Conservation (phyloP, 352 stramenopile genomes). For the Phytophthora cactorum region DNA sequence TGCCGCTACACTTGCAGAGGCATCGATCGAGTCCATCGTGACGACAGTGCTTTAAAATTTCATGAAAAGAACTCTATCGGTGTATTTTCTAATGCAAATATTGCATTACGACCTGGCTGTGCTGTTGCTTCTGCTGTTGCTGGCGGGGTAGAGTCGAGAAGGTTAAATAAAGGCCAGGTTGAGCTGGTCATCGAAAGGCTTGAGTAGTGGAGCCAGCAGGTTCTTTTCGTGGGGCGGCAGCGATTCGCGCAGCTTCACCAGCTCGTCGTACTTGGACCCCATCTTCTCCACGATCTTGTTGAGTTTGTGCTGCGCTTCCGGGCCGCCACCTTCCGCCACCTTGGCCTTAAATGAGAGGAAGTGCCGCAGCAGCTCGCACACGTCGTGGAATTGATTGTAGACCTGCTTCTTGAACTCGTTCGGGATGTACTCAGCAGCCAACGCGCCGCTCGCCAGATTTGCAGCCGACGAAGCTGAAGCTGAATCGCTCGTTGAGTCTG, state of each 20-base stretch:
- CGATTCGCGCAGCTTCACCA: conserved; percentile 82
- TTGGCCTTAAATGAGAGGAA: conserved; percentile 86
- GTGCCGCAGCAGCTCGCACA: conserved; percentile 83
- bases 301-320: conserved; percentile 76
- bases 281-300: conserved; percentile 89
- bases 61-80: conserved; percentile 23
- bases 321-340: conserved; percentile 53
- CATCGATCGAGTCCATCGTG: conserved; percentile 10
- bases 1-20: conserved; percentile 13
- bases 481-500: conserved; percentile 60
- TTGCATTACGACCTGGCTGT: conserved; percentile 20
- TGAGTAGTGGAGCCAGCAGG: conserved; percentile 79
- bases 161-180: conserved; percentile 88
- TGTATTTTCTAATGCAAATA: conserved; percentile 34
- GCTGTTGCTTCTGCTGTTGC: conserved; percentile 1
- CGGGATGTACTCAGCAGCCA: conserved; percentile 78
- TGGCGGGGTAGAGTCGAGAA: background rate
- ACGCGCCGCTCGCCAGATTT: conserved; percentile 55
- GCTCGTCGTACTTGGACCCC: conserved; percentile 87
- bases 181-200: conserved; percentile 88
- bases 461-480: conserved; percentile 58
- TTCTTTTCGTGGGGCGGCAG: conserved; percentile 87
- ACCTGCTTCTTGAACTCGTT: conserved; percentile 90
- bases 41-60: background rate
- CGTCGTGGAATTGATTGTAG: conserved; percentile 88